Base-by-base conservation (phyloP, 2,329 filamentous ascomycete species). In the Monilinia polystroma region DNA sequence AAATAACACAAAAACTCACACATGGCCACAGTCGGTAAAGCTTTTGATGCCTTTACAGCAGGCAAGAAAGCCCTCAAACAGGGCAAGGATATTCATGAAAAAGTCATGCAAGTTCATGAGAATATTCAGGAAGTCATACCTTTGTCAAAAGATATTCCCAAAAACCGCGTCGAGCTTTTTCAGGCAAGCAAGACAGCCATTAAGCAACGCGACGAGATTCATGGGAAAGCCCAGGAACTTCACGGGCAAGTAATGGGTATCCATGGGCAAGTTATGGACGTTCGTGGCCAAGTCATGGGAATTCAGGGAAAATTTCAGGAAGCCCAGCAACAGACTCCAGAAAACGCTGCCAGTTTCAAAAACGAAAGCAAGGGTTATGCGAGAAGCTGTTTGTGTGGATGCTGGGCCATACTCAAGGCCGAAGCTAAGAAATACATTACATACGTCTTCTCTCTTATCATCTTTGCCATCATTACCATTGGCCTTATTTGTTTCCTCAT, bases 351-450 rank as follows among this genome's bases (percentile, higher is more conserved):
- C 7, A 26, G 32, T 18, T 49, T 49, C 2, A 10, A 59, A 18
- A 49, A 23, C 38, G 58, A 23, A 26, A 20, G 29, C 1, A 51
- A 51, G 38, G 58, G 45, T n/a, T 51, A 62, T 32, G 45, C 45
- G 38, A 14, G 58, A 51, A 32, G 45, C 29, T 62, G n/a, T 51
- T 20, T 62, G 2, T 62, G 29, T 10, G 58, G 45, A 51, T 38
- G 47, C n/a, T 62, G 58, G 58, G 26, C 14, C 4, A 14, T 51
- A 12, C n/a, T 62, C n/a, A 62, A 62, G 32, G 45, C 45, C 8
- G 20, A 62, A 52, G 32, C 45, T 26, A 62, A 62, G 8, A 51
- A 41, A 35, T 62, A 41, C 20, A 38, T 51, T 14, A 62, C 58
- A 51, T 62, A 62, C 16, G 58, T 41, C 2, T n/a, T 38, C 43